Evolutionary conservation across 1,139 yeast species (phyloP), one percentile per base, ranked within the genome.

Genomic region (Pneumocystis sp.): DNA sequence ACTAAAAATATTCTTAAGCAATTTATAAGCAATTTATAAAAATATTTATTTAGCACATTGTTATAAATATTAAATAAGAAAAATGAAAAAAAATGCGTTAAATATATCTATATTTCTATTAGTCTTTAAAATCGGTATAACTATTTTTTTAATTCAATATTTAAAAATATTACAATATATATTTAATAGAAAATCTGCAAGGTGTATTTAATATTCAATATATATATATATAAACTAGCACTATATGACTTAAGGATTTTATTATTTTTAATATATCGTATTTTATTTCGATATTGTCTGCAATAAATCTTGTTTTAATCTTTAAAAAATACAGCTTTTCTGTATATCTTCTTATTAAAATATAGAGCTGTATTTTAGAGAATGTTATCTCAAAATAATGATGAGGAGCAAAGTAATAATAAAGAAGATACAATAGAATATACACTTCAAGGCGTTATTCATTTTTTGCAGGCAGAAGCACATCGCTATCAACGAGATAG

Each of bases 391-490:
- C 34, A 4, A 12, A 50, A 10, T 12, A 50, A 25, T 50, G 34
- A 25, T 50, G 57, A 50, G 10, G 56, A 19, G 21, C 34, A 29
- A 50, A 50, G 12, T 15, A 50, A 50, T 25, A 12, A 12, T 12
- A 50, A 25, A 10, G 57, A 31, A 6, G n/a, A 50, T 3, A 10
- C 8, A 21, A 4, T 6, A 15, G 61, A 59, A 31, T 59, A 59
- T 42, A 63, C 66, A 4, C 62, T 65, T 19, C 66, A 64, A 17
- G 85, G 85, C 62, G 83, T 83, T 19, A 82, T 83, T 81, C 80
- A 82, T 69, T 83, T 81, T 69, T 75, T 83, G 69, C 85, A 83
- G 71, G 76, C 80, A 57, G 85, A 83, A 70, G 82, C 83, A 78
- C 82, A 83, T 67, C 78, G 79, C 63, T 81, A 80, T 71, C 85